Conservation (phyloP, 768 basidiomycete species). For the Tulasnella sp. region DNA sequence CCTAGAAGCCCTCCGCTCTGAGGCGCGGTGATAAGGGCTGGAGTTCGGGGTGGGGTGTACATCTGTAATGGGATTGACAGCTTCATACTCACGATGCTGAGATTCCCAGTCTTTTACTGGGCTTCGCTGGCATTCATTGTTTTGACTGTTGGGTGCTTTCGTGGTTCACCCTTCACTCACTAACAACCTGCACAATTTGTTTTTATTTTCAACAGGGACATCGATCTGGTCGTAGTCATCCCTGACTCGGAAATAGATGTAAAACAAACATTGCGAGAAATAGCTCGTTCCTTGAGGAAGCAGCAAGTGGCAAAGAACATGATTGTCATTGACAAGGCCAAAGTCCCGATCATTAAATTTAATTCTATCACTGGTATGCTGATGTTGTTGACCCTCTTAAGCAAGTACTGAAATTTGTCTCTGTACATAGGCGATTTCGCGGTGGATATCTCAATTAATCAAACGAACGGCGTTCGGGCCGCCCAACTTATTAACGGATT, state of each 20-base stretch:
- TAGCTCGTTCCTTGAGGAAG: conserved; percentile 74
- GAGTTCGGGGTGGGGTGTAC: not conserved
- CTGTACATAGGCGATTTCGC: conserved; percentile 58
- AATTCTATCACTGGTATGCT: conserved; percentile 60
- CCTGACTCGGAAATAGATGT: conserved; percentile 69
- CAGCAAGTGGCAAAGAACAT: conserved; percentile 73
- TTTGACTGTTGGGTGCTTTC: not conserved
- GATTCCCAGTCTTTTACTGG: not conserved
- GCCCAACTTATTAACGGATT: conserved; percentile 79
- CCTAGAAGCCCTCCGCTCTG: not conserved
- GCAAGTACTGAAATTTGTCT: not conserved
- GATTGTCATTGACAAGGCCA: conserved; percentile 86
- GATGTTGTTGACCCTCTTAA: conserved; percentile 35
- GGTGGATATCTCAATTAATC: conserved; percentile 93
- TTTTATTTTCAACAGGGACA: conserved; percentile 61
- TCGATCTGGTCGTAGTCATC: conserved; percentile 86
- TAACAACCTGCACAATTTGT: not conserved
- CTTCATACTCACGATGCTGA: not conserved
- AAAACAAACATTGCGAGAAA: conserved; percentile 63
- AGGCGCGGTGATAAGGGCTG: not conserved
- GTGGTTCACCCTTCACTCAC: not conserved
- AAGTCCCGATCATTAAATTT: conserved; percentile 97
- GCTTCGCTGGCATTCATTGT: not conserved
- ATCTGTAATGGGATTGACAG: not conserved
- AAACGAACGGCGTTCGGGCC: conserved; percentile 75